phyloP scores from a whole-genome alignment of 2,329 filamentous ascomycete genomes.

The Aspergillus pseudonomiae region DNA sequence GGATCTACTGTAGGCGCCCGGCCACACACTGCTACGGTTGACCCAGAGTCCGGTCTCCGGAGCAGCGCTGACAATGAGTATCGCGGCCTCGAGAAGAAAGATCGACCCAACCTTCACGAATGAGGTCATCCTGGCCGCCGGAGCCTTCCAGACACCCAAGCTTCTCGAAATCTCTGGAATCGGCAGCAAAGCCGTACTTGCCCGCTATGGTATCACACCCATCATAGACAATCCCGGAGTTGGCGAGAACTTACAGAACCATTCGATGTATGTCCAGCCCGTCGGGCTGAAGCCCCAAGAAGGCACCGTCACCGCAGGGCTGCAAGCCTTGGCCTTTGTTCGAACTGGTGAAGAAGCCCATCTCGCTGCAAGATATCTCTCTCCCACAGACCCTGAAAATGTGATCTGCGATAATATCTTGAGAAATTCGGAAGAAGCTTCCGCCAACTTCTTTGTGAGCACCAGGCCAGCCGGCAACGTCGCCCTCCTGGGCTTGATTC shows the following conservation, averaged over 20 bases:
- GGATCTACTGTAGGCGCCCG: neutral
- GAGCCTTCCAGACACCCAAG: conserved; percentile 60
- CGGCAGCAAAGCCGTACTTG: conserved; percentile 51
- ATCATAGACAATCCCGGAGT: conserved; percentile 51
- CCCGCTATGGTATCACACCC: conserved; percentile 44
- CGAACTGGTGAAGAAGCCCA: neutral
- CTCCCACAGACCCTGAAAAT: too few relatives aligned
- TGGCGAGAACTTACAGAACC: conserved; percentile 57
- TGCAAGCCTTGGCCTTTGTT: neutral
- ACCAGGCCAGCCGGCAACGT: too few relatives aligned
- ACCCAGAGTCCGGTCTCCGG: neutral
- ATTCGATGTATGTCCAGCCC: conserved; percentile 23
- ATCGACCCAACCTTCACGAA: conserved; percentile 19
- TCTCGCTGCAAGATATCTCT: too few relatives aligned
- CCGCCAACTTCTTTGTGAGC: too few relatives aligned
- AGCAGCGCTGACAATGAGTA: neutral
- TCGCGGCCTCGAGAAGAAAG: conserved; percentile 15
- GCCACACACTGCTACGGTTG: neutral
- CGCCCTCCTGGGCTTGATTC: too few relatives aligned
- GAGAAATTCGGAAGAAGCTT: too few relatives aligned
- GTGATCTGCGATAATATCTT: too few relatives aligned
- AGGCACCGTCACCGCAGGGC: neutral
- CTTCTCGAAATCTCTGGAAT: conserved; percentile 65
- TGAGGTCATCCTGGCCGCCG: conserved; percentile 64
- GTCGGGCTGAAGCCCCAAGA: neutral